Evolutionary conservation across 768 basidiomycete species (phyloP).

Genomic region (Coprinopsis strossmayeri): DNA sequence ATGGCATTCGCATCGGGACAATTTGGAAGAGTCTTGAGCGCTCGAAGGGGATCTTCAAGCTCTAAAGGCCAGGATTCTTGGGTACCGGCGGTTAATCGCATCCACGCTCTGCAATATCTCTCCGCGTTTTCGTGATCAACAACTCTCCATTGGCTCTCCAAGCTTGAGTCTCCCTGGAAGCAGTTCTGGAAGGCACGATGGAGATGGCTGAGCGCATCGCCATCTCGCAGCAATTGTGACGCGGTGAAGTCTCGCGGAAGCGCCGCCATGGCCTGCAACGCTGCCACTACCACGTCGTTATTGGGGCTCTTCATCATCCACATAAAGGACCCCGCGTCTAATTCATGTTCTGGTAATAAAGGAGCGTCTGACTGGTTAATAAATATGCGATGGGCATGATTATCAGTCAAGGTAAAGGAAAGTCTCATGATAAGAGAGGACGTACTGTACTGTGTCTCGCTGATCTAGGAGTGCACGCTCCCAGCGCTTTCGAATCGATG

Average conservation of each 20-base stretch:
- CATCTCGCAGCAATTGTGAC: slow-evolving; percentile 27
- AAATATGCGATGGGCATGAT: too few relatives aligned
- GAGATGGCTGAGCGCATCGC: slow-evolving; percentile 25
- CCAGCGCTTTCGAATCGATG: neutral
- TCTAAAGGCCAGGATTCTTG: neutral
- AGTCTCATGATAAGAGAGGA: neutral
- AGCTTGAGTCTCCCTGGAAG: slow-evolving; percentile 31
- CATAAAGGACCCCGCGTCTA: slow-evolving; percentile 30
- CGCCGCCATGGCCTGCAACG: slow-evolving; percentile 31
- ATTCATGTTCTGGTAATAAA: slow-evolving; percentile 20
- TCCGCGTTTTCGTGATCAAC: slow-evolving; percentile 26
- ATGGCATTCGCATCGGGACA: slow-evolving; percentile 28
- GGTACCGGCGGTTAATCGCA: neutral
- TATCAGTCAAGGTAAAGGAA: neutral
- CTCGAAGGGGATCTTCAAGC: slow-evolving; percentile 16
- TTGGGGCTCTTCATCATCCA: slow-evolving; percentile 33
- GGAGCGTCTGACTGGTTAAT: neutral
- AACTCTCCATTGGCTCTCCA: slow-evolving; percentile 30
- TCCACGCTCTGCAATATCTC: slow-evolving; percentile 13
- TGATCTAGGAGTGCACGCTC: neutral
- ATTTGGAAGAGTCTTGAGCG: slow-evolving; percentile 26
- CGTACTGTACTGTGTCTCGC: neutral
- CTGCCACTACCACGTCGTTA: slow-evolving; percentile 22
- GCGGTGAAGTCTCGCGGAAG: slow-evolving; percentile 32
- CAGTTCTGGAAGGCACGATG: slow-evolving; percentile 29